Conservation (phyloP, 768 basidiomycete species). For the Baorangia bicolor region DNA sequence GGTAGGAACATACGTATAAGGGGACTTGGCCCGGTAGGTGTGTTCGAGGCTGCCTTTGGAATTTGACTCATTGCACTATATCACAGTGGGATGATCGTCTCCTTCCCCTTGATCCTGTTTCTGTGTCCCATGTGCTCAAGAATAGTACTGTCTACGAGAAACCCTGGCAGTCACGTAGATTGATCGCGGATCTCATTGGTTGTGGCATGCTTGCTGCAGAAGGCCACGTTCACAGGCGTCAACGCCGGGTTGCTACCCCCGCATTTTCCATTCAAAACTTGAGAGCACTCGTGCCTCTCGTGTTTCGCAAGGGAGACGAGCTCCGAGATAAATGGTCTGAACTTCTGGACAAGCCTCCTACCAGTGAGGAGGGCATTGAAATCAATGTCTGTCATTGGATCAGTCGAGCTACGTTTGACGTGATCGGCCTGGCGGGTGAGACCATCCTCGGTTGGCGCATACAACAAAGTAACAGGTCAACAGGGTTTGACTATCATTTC, state of each 20-base stretch:
- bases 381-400: slow-evolving; percentile 83
- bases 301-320: slow-evolving; percentile 65
- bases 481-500: slow-evolving; percentile 87
- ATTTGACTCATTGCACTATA: slow-evolving; percentile 8
- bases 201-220: slow-evolving; percentile 81
- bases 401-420: slow-evolving; percentile 83
- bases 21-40: slow-evolving; percentile 68
- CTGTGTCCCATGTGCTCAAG: slow-evolving; percentile 72
- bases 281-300: slow-evolving; percentile 66
- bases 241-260: slow-evolving; percentile 72
- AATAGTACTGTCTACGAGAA: slow-evolving; percentile 77
- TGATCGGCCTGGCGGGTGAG: slow-evolving; percentile 85
- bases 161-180: slow-evolving; percentile 72
- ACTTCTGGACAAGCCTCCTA: slow-evolving; percentile 36
- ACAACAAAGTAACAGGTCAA: background rate
- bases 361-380: slow-evolving; percentile 25
- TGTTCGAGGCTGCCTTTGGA: background rate
- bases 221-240: slow-evolving; percentile 75
- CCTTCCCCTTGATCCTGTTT: slow-evolving; percentile 75
- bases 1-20: slow-evolving; percentile 70
- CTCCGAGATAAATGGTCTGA: slow-evolving; percentile 61
- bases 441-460: background rate
- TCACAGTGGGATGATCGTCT: slow-evolving; percentile 76
- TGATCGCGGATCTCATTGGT: slow-evolving; percentile 78
- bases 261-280: slow-evolving; percentile 82